These are phyloP conservation scores for Raphanus hybrid DNA, from an alignment of 441 rosid genomes.

Conservation along the genomic window DNA sequence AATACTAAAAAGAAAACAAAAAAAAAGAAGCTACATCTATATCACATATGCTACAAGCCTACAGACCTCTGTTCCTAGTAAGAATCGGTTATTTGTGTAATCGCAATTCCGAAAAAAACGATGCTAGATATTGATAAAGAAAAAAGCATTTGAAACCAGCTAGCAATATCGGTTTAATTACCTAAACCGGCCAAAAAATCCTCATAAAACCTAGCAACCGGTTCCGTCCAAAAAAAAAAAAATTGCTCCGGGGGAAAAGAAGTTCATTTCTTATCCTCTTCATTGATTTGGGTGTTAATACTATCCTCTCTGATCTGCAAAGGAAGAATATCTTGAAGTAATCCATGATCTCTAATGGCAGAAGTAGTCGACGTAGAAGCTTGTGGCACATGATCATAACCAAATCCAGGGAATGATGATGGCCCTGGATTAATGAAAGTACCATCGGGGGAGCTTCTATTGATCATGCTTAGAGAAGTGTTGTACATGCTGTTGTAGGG, in stretches of 20 bases:
- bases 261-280: constrained; percentile 29
- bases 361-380: constrained; percentile 45
- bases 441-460: constrained; percentile 32
- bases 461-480: constrained; percentile 45
- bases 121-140: constrained; percentile 31
- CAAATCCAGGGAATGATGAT: constrained; percentile 48
- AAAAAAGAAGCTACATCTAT: constrained; percentile 31
- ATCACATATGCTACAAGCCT: constrained; percentile 40
- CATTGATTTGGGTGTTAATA: constrained; percentile 18
- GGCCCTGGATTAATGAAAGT: constrained; percentile 38
- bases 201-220: constrained; percentile 28
- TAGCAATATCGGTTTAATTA: constrained; percentile 13
- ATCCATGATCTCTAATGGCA: constrained; percentile 70
- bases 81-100: constrained; percentile 25
- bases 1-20: constrained; percentile 7
- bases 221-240: constrained; percentile 27
- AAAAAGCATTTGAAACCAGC: constrained; percentile 27
- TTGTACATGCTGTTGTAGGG: constrained; percentile 40
- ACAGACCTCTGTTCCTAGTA: constrained; percentile 36
- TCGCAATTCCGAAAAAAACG: constrained; percentile 24
- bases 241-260: constrained; percentile 2
- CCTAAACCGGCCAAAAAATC: constrained; percentile 40
- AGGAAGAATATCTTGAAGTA: constrained; percentile 91
- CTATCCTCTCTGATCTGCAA: constrained; percentile 57
- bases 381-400: constrained; percentile 32